A percentile compares a stretch with the other conserved stretches of the same genome.
Evolutionary conservation across 2,329 filamentous ascomycete species (phyloP).

Genomic region (Ceratocystis albifundus): DNA sequence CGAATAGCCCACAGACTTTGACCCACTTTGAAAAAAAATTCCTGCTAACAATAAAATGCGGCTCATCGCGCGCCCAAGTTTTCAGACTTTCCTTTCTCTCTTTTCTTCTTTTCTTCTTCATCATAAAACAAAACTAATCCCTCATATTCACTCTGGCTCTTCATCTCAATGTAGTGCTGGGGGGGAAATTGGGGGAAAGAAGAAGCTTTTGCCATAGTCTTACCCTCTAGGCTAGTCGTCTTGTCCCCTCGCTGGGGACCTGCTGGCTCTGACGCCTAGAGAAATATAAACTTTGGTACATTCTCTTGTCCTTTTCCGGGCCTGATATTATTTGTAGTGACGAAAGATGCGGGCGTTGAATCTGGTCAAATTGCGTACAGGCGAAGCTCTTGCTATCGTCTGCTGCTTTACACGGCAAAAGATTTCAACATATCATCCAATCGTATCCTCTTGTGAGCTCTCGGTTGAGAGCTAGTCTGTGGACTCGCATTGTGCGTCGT

Average conservation of each 20-base stretch:
- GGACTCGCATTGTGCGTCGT: neutral
- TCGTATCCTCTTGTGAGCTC: conserved; percentile 29
- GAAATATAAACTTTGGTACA: conserved; percentile 32
- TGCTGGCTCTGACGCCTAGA: conserved; percentile 26
- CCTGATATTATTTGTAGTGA: neutral
- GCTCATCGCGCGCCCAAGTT: neutral
- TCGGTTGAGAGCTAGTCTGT: conserved; percentile 25
- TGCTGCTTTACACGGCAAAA: neutral
- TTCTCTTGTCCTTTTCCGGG: conserved; percentile 9
- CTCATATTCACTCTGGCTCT: conserved; percentile 59
- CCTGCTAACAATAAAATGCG: conserved; percentile 14
- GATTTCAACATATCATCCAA: conserved; percentile 29
- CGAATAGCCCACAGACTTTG: neutral
- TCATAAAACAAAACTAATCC: conserved; percentile 30
- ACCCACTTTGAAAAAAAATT: conserved; percentile 16
- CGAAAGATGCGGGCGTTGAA: too few relatives aligned
- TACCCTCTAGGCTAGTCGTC: conserved; percentile 38
- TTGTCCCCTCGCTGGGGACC: conserved; percentile 8
- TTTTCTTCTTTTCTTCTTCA: conserved; percentile 30
- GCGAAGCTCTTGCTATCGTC: too few relatives aligned
- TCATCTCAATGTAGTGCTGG: conserved; percentile 43
- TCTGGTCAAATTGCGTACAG: too few relatives aligned
- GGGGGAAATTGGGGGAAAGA: conserved; percentile 67
- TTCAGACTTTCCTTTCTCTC: conserved; percentile 21
- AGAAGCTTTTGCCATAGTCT: conserved; percentile 29